phyloP scores from a whole-genome alignment of 1,139 yeast species.

The Arxiozyma slooffiae region DNA sequence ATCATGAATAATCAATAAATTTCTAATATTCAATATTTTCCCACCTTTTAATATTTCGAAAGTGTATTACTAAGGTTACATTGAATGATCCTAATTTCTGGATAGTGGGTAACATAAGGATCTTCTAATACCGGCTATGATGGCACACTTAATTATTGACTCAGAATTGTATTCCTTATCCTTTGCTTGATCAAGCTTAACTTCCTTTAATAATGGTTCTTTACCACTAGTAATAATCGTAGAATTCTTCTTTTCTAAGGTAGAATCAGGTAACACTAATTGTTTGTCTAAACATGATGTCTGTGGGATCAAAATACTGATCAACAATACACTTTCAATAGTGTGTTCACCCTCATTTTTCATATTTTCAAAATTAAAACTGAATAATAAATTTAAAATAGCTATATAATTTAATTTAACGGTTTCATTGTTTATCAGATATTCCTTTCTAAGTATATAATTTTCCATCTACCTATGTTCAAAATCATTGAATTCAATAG shows the following conservation, averaged over 20 bases:
- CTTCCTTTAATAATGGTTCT: slow-evolving; percentile 2
- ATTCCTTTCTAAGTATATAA: slow-evolving; percentile 52
- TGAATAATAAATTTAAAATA: slow-evolving; percentile 57
- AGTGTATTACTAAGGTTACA: slow-evolving; percentile 68
- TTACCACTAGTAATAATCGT: neutral
- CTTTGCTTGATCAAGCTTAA: neutral
- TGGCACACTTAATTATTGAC: slow-evolving; percentile 41
- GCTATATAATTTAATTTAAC: slow-evolving; percentile 48
- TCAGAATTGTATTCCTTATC: neutral
- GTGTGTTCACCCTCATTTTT: slow-evolving; percentile 70
- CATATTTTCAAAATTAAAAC: slow-evolving; percentile 63
- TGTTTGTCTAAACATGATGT: slow-evolving; percentile 59
- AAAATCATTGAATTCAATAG: slow-evolving; percentile 44
- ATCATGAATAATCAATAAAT: slow-evolving; percentile 53
- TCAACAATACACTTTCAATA: slow-evolving; percentile 88
- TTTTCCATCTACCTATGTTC: slow-evolving; percentile 60
- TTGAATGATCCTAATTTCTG: slow-evolving; percentile 52
- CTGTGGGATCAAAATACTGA: slow-evolving; percentile 78
- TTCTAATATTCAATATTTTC: slow-evolving; percentile 50
- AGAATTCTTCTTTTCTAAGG: neutral
- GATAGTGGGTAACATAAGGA: slow-evolving; percentile 73
- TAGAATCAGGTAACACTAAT: slow-evolving; percentile 33
- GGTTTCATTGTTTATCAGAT: slow-evolving; percentile 38
- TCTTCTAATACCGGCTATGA: slow-evolving; percentile 57
- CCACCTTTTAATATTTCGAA: slow-evolving; percentile 59